A percentile compares a stretch with the other conserved stretches of the same genome.
These are phyloP conservation scores for Arthrocladium fulminans DNA, from an alignment of 2,329 filamentous ascomycete species.

Conservation along the genomic window DNA sequence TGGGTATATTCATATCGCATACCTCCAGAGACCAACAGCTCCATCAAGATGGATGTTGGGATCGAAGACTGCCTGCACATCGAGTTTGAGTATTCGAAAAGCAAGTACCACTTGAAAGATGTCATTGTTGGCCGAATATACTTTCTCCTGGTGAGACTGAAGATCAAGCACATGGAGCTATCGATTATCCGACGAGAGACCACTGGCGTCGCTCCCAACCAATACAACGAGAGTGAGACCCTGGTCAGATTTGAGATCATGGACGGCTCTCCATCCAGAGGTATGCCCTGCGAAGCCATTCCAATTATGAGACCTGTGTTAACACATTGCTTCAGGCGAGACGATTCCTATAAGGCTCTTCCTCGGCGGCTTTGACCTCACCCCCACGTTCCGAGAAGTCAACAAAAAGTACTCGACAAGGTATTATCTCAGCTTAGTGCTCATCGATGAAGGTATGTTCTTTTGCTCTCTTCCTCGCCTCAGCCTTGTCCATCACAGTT, in stretches of 20 bases:
- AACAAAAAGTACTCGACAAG: slow-evolving; percentile 99
- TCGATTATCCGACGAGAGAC: slow-evolving; percentile 96
- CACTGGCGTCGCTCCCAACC: slow-evolving; percentile 90
- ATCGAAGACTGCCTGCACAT: slow-evolving; percentile 99
- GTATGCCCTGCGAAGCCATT: slow-evolving; percentile 40
- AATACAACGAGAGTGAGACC: slow-evolving; percentile 99
- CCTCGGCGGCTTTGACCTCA: slow-evolving; percentile 93
- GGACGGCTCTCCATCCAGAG: slow-evolving; percentile 96
- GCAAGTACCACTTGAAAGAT: slow-evolving; percentile 97
- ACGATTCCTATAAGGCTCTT: slow-evolving; percentile 96
- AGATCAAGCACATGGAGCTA: slow-evolving; percentile 99
- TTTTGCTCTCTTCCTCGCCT: slow-evolving; percentile 12
- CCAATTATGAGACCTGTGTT: slow-evolving; percentile 4
- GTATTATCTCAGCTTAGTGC: slow-evolving; percentile 91
- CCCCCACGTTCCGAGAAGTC: slow-evolving; percentile 95
- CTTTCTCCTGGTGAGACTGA: slow-evolving; percentile 89
- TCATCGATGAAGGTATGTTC: slow-evolving; percentile 79
- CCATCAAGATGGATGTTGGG: slow-evolving; percentile 99
- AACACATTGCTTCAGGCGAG: slow-evolving; percentile 46
- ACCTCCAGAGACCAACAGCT: slow-evolving; percentile 94
- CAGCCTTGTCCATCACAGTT: not conserved
- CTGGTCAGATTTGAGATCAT: slow-evolving; percentile 98
- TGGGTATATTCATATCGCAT: slow-evolving; percentile 99
- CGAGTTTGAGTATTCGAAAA: slow-evolving; percentile 99
- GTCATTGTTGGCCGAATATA: slow-evolving; percentile 98